Evolutionary conservation across 1,139 yeast genomes (phyloP), one percentile per base, ranked within the genome.

Genomic region (Taphrina wiesneri): DNA sequence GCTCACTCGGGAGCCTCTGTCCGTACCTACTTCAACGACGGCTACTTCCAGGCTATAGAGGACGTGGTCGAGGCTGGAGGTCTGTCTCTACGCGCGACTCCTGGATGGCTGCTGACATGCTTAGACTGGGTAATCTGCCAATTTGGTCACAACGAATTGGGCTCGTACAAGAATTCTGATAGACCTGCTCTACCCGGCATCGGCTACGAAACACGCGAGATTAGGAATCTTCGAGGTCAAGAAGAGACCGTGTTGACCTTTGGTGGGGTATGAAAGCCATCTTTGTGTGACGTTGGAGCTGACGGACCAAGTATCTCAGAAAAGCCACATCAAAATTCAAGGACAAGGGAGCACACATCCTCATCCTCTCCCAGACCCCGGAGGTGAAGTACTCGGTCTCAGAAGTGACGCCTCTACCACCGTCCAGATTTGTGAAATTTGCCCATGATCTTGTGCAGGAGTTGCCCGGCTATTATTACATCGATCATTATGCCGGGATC

Each of bases 71-170:
- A 49, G 21, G 9, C 17, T 6, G 54, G 54, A 49, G 54, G 54
- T 49, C 34, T 2, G 54, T 25, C n/a, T 7, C 13, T 13, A 32
- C 11, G 13, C 39, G 13, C 39, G 13, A 32, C 13, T 32, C 39
- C 19, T 43, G 47, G n/a, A 7, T 43, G 9, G n/a, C n/a, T n/a
- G 36, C 39, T 49, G 36, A 49, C 21, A 26, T 28, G 39, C 36
- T 1, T 28, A 49, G 54, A 49, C 11, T 49, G 54, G 54, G 13
- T 49, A 23, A 13, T 49, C 19, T 26, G 34, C 26, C 54, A 49
- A 49, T 49, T 49, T 49, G 54, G 54, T 21, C 54, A 49, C 54
- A 49, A 49, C 21, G 54, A 49, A 17, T 17, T 49, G 19, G 54
- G 54, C 13, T 26, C 34, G 15, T 28, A 26, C 21, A 49, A 30